Base-by-base conservation (phyloP, 2,329 filamentous ascomycete genomes). In the Thielaviopsis musarum region DNA sequence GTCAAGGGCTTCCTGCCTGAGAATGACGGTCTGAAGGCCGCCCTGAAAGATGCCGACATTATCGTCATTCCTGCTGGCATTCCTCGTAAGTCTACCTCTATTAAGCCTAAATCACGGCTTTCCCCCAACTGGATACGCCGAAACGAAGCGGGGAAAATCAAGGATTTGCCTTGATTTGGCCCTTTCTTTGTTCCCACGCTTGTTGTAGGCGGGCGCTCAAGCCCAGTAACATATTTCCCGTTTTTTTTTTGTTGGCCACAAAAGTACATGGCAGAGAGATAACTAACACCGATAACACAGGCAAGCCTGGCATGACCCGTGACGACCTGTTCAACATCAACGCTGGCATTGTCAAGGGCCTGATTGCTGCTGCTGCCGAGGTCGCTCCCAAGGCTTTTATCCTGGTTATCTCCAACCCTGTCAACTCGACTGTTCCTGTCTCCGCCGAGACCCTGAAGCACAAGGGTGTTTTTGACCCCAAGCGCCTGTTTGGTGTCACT, bases 321-420 rank as follows among this genome's bases (percentile, higher is more conserved):
- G 93, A 98, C 69, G 93, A 97, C 71, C 88, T 98, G 62, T 98
- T 98, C 87, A 96, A 96, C 78, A 95, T 96, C 80, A 98, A 98
- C 73, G 93, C 93, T 63, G 88, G 91, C 68, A 98, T 98, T 70
- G 93, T 98, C 70, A 89, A 93, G 76, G 90, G 88, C 67, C 81
- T 98, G 66, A 85, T 94, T 67, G 87, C 95, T 78, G 84, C 87
- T 58, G 83, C 89, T 67, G 90, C 91, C 67, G 84, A 96, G 71
- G 83, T 86, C 69, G 85, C 84, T 71, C 93, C 93, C 71, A 94
- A 96, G 73, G 93, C 93, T 59, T 95, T 85, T 76, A 83, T 95
- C 71, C 84, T 97, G 65, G 84, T 98, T 77, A 98, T 98, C 75
- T 97, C 91, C 69, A 98, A 98, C 83, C 93, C 93, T 62, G 93